Base-by-base conservation (phyloP, 2,329 filamentous ascomycete genomes). In the Sarocladiaceae sp. region DNA sequence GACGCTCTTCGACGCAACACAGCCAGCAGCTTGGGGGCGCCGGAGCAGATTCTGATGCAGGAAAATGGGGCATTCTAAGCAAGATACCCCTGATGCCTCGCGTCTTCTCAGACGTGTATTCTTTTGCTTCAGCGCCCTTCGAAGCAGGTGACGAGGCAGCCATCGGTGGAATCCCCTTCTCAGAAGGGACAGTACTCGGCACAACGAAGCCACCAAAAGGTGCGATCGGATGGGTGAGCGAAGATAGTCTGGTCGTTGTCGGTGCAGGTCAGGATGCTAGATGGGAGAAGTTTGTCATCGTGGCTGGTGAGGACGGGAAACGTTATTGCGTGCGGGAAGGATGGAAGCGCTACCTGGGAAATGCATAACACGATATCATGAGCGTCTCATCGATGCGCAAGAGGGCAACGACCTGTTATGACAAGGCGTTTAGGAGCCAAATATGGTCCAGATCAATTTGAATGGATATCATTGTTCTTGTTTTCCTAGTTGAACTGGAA, bases 61-160 rank as follows among this genome's bases (percentile, higher is more conserved):
- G 85, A 32, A 91, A 90, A 69, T 95, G 88, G 85, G 89, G 88
- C 1, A 76, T 95, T 37, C 68, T 96, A 4, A 82, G 86, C 50
- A 90, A 83, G 56, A 78, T 96, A 6, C 90, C 90, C 0, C 70
- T 94, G 45, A 79, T 96, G 52, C 93, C 93, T 2, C 80, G 86
- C 33, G 75, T 93, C 23, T 94, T 97, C 60, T 91, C 87, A 2
- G 93, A 97, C 52, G 76, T 84, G 7, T 95, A 96, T 61, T 94
- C 88, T 1, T 90, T 91, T 55, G 77, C 87, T 3, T 88, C 82
- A 32, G 77, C 80, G 3, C 81, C 83, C 26, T 97, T 97, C 55
- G 84, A 93, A 54, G 83, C 88, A 29, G 88, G 87, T 3, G 84
- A 93, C 24, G 88, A 95, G 55, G 68, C 73, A 21, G 58, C 69